Percentiles rank a stretch among this genome's conserved stretches.
phyloP scores from a whole-genome alignment of 495 filamentous ascomycete species.

The Melanomma pulvis-pyrius region DNA sequence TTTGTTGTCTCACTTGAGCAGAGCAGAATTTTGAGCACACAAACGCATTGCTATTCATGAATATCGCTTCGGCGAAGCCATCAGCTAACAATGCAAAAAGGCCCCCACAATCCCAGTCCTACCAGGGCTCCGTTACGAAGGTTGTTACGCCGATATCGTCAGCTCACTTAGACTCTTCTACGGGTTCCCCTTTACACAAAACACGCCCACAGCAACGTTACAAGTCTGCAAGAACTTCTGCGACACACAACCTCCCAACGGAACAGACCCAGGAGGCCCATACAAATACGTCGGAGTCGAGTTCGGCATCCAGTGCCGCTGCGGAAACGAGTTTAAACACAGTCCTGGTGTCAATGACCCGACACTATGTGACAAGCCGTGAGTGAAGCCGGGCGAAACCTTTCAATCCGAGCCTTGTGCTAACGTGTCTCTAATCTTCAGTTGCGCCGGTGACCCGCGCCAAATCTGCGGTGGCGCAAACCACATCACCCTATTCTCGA shows the following conservation, averaged over 20 bases:
- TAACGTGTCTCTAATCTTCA: too few relatives aligned
- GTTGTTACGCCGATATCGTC: background rate
- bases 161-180: background rate
- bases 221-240: background rate
- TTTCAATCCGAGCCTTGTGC: too few relatives aligned
- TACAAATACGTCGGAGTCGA: slow-evolving; percentile 1
- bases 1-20: too few relatives aligned
- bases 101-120: background rate
- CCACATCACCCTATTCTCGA: background rate
- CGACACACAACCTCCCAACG: background rate
- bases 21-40: slow-evolving; percentile 3
- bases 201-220: background rate
- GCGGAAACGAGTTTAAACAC: background rate
- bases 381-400: too few relatives aligned
- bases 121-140: background rate
- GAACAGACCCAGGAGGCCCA: background rate
- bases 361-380: background rate
- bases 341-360: too few relatives aligned
- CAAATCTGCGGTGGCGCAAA: background rate
- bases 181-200: background rate
- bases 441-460: too few relatives aligned
- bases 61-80: background rate
- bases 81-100: background rate
- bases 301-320: slow-evolving; percentile 1
- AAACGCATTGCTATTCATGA: background rate